Percentiles rank a stretch among this genome's conserved stretches.
Evolutionary conservation across 768 basidiomycete genomes (phyloP).

Genomic region (Thelephora ganbajun): DNA sequence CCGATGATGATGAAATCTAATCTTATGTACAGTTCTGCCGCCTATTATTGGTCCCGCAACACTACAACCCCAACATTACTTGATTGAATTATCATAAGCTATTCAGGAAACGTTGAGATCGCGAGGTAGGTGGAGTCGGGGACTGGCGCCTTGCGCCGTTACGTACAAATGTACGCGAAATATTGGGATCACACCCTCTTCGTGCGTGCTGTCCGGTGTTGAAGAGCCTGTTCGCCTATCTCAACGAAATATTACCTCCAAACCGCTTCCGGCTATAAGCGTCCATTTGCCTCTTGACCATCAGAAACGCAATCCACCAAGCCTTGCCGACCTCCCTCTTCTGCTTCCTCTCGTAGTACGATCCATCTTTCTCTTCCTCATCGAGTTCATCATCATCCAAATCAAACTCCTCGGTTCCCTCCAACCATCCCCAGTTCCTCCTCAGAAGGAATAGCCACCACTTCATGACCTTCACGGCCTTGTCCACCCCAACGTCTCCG

Average conservation of each 20-base stretch:
- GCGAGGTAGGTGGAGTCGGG: too few species aligned
- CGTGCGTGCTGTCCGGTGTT: too few species aligned
- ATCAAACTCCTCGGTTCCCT: conserved; percentile 17
- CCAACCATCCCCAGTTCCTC: conserved; percentile 46
- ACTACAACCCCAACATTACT: too few species aligned
- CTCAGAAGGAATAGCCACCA: conserved; percentile 73
- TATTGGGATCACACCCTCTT: too few species aligned
- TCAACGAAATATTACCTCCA: conserved; percentile 56
- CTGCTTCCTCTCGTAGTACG: conserved; percentile 16
- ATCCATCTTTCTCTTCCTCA: conserved; percentile 20
- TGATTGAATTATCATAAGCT: too few species aligned
- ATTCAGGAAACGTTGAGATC: too few species aligned
- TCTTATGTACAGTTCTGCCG: too few species aligned
- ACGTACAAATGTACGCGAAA: too few species aligned
- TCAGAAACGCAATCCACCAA: conserved; percentile 75
- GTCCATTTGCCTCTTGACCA: conserved; percentile 56
- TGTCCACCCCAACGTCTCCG: conserved; percentile 54
- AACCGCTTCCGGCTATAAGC: conserved; percentile 50
- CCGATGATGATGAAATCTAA: too few species aligned
- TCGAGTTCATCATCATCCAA: conserved; percentile 3
- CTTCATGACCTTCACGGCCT: conserved; percentile 54
- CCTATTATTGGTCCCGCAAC: too few species aligned
- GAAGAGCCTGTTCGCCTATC: conserved; percentile 17
- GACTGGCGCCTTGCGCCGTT: too few species aligned
- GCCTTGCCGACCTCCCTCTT: conserved; percentile 37